Percentiles rank a stretch among this genome's conserved stretches.
phyloP scores from a whole-genome alignment of 2,329 filamentous ascomycete species.

The Trichoderma endophyticum region DNA sequence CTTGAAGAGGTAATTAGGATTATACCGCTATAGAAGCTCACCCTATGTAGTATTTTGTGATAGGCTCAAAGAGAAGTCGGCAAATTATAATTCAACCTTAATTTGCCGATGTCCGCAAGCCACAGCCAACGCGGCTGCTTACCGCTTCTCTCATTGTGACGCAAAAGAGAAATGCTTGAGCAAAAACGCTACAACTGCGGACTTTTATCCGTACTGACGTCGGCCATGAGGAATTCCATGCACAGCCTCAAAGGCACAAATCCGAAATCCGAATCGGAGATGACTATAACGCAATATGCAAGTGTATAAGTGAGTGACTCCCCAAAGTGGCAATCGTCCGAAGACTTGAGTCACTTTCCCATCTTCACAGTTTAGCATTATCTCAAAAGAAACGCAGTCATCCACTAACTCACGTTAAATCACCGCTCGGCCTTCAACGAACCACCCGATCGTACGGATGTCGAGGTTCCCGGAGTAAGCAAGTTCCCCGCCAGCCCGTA shows the following conservation, averaged over 20 bases:
- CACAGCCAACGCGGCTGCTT: slow-evolving; percentile 6
- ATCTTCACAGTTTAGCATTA: not conserved
- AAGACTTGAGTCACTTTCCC: not conserved
- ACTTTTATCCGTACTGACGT: not conserved
- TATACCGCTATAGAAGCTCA: not conserved
- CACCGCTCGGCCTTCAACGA: not conserved
- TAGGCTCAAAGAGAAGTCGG: not conserved
- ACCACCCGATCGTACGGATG: not conserved
- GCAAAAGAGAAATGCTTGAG: not conserved
- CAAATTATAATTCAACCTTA: not conserved
- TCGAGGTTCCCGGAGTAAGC: not conserved
- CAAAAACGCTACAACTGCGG: not conserved
- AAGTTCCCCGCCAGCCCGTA: not conserved
- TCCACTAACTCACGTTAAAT: not conserved
- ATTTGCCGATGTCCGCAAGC: not conserved
- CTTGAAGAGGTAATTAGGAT: not conserved
- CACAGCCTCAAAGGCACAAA: not conserved
- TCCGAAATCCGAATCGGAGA: not conserved
- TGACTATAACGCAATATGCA: not conserved
- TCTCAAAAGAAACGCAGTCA: not conserved
- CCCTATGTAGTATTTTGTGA: not conserved
- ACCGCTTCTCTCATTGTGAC: slow-evolving; percentile 2
- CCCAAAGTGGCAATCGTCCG: not conserved
- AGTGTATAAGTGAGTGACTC: not conserved
- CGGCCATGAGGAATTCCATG: not conserved